phyloP scores from a whole-genome alignment of 768 basidiomycete species.

The Podaxis pistillaris region DNA sequence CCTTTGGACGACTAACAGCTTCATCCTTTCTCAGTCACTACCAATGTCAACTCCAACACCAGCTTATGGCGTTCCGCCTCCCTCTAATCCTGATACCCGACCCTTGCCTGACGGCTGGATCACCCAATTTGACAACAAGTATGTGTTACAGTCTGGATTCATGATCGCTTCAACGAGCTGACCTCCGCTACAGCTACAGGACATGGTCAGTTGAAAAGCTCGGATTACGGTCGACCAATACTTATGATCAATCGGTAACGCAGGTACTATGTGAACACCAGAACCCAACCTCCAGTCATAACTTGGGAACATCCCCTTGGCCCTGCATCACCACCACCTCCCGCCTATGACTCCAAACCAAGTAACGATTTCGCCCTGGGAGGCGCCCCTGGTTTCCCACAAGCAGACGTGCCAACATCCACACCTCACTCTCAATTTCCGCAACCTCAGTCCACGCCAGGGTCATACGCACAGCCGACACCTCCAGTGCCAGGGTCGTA shows the following conservation, averaged over 20 bases:
- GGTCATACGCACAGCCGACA: not conserved
- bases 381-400: slow-evolving; percentile 15
- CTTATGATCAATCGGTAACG: slow-evolving; percentile 1
- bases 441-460: not conserved
- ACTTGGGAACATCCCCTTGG: slow-evolving; percentile 74
- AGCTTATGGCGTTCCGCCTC: slow-evolving; percentile 47
- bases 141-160: slow-evolving; percentile 30
- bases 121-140: slow-evolving; percentile 67
- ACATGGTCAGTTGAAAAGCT: slow-evolving; percentile 48
- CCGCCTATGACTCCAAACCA: slow-evolving; percentile 20
- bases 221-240: not conserved
- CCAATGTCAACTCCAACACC: slow-evolving; percentile 18
- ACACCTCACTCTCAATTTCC: slow-evolving; percentile 4
- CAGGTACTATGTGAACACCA: slow-evolving; percentile 81
- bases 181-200: slow-evolving; percentile 39
- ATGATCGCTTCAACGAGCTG: slow-evolving; percentile 17
- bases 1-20: not conserved
- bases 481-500: slow-evolving; percentile 22
- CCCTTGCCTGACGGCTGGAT: slow-evolving; percentile 68
- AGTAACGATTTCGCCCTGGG: not conserved
- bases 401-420: slow-evolving; percentile 13
- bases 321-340: slow-evolving; percentile 40
- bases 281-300: slow-evolving; percentile 57
- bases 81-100: slow-evolving; percentile 54
- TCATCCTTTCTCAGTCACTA: slow-evolving; percentile 13